These are phyloP conservation scores for Chloromonas sp. DNA, from an alignment of 163 green algal genomes.

Conservation along the genomic window DNA sequence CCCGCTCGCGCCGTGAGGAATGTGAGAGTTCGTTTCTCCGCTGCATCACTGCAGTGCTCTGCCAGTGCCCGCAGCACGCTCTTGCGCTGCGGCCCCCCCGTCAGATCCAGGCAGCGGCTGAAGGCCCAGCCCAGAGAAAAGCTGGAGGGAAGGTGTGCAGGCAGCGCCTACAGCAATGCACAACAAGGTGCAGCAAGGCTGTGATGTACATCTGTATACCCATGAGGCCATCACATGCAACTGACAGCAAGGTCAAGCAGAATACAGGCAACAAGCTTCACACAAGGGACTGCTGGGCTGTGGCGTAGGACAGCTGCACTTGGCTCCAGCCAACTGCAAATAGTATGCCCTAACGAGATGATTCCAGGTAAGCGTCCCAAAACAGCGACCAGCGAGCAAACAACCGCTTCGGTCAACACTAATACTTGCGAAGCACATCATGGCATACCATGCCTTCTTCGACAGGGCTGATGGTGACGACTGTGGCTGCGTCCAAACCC, in stretches of 20 bases:
- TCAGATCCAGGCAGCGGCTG: slow-evolving; percentile 68
- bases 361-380: too few relatives aligned
- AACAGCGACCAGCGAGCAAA: too few relatives aligned
- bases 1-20: slow-evolving; percentile 30
- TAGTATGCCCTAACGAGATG: too few relatives aligned
- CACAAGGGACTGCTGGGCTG: too few relatives aligned
- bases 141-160: slow-evolving; percentile 68
- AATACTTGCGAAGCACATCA: too few relatives aligned
- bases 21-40: slow-evolving; percentile 54
- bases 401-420: too few relatives aligned
- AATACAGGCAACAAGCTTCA: too few relatives aligned
- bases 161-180: not conserved
- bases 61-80: slow-evolving; percentile 73
- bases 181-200: not conserved
- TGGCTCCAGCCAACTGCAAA: too few relatives aligned
- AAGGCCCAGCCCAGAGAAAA: slow-evolving; percentile 74
- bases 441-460: too few relatives aligned
- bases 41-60: slow-evolving; percentile 50
- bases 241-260: too few relatives aligned
- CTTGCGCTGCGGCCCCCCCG: slow-evolving; percentile 65
- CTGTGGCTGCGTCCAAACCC: not conserved
- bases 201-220: not conserved
- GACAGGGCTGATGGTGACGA: not conserved
- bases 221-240: not conserved
- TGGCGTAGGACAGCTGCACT: too few relatives aligned